These are phyloP conservation scores for Fusarium vanettenii DNA, from an alignment of 2,329 filamentous ascomycete species.

Conservation along the genomic window DNA sequence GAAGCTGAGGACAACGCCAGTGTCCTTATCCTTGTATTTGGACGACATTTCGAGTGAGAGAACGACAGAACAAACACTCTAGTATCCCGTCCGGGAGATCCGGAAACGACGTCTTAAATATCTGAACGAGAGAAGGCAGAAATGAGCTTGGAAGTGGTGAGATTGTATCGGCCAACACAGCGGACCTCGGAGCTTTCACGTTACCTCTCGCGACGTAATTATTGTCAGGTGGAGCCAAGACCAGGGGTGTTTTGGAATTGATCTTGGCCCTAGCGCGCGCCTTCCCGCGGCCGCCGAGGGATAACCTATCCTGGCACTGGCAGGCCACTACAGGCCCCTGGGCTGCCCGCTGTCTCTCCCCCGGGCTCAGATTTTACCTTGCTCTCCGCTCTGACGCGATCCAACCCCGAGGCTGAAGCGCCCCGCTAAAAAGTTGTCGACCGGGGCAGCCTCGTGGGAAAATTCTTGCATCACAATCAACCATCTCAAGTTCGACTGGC, in stretches of 20 bases:
- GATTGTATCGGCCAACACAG: slow-evolving; percentile 37
- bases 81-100: slow-evolving; percentile 48
- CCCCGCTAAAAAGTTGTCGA: slow-evolving; percentile 33
- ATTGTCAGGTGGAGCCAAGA: slow-evolving; percentile 35
- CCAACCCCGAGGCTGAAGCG: not conserved
- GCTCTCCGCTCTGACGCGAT: not conserved
- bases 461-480: slow-evolving; percentile 28
- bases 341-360: too few species aligned
- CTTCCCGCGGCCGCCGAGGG: slow-evolving; percentile 32
- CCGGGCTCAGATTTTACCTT: not conserved
- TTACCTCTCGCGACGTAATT: slow-evolving; percentile 43
- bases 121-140: slow-evolving; percentile 28
- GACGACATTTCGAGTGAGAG: slow-evolving; percentile 47
- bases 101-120: slow-evolving; percentile 34
- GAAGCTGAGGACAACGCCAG: slow-evolving; percentile 71
- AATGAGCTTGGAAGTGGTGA: slow-evolving; percentile 37
- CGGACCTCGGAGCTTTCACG: slow-evolving; percentile 43
- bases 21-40: slow-evolving; percentile 74
- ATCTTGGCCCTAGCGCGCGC: slow-evolving; percentile 35
- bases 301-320: not conserved
- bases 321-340: not conserved
- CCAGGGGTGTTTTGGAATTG: slow-evolving; percentile 30
- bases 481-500: not conserved
- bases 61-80: slow-evolving; percentile 34
- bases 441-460: slow-evolving; percentile 31